Base-by-base conservation (phyloP, 495 filamentous ascomycete species). In the Tuber umbilicatum region DNA sequence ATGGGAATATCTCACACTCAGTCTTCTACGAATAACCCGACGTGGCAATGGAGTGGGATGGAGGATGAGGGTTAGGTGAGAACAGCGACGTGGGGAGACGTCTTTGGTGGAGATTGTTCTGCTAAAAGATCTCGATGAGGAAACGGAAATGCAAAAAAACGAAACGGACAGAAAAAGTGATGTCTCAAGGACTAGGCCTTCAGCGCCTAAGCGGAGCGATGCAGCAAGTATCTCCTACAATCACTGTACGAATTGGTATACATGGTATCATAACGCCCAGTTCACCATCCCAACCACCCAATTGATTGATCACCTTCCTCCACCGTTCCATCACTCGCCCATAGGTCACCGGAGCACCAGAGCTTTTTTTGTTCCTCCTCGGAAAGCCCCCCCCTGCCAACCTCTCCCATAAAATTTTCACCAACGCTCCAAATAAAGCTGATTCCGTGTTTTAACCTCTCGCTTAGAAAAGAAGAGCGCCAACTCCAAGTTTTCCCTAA, bases 361-460 rank as follows among this genome's bases (percentile, higher is more conserved):
- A 60, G 50, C 50, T n/a, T 23, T 50, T 23, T 55, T 40, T 40
- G 39, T 7, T 19, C 47, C 21, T 55, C n/a, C 50, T 60, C 14
- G 35, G 27, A 4, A 64, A 27, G 35, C 50, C 47, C n/a, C n/a
- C 47, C 12, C 47, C 27, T 35, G 27, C 55, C 55, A 64, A 6
- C 55, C 55, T 64, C 55, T 14, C 55, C 27, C 55, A 31, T 64
- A 64, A 64, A 64, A 64, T 64, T 64, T 64, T 64, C 55, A 64
- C 55, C 55, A 64, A 64, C 55, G 55, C 55, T 64, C 55, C 55
- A 64, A 64, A 64, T 64, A 35, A 64, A 64, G 14, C 55, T 27
- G 6, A 64, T 64, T 27, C 14, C 1, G 27, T 5, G 27, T 17
- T 35, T 19, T n/a, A 19, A 35, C 12, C 16, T 64, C 55, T 64